Base-by-base conservation (phyloP, 192 early-diverging fungal genomes). In the Lobosporangium transversale region DNA sequence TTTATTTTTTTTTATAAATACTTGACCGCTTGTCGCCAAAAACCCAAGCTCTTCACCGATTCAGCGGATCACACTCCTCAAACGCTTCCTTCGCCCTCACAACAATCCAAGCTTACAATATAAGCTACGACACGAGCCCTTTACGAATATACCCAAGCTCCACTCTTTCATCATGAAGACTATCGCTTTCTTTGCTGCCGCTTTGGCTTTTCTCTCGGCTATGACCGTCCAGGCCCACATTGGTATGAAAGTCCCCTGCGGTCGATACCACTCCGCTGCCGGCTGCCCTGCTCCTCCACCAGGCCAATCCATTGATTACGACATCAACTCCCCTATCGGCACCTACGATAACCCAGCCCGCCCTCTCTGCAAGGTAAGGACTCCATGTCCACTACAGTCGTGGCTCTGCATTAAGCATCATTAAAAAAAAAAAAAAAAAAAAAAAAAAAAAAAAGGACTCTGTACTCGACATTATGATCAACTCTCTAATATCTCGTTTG, bases 341-440 rank as follows among this genome's bases (percentile, higher is more conserved):
- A 70, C 53, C 43, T 23, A 36, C 29, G 64, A 63, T 10, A 12
- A 40, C n/a, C 37, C 63, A 4, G 47, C 35, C 65, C 35, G 65
- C 9, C 82, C 80, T 18, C 55, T 87, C 1, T 87, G 86, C 81
- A 87, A 85, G 60, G 54, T 60, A 33, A 14, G 43, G 5, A 21
- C 45, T n/a, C n/a, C n/a, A n/a, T n/a, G n/a, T n/a, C n/a, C n/a
- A n/a, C n/a, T n/a, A n/a, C n/a, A n/a, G n/a, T n/a, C n/a, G n/a
- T n/a, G n/a, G n/a, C n/a, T n/a, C n/a, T n/a, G n/a, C n/a, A n/a
- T n/a, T 15, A 21, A 18, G 45, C 11, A 6, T 48, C 45, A 21
- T n/a, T 48, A 5, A 48, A 18, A 15, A 8, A 48, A 48, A 48
- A 48, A 48, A 48, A 48, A 48, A 48, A n/a, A 9, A n/a, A 5